Evolutionary conservation across 805 yeast genomes (phyloP), one percentile per base, ranked within the genome.

Genomic region (Saturnispora hagleri): DNA sequence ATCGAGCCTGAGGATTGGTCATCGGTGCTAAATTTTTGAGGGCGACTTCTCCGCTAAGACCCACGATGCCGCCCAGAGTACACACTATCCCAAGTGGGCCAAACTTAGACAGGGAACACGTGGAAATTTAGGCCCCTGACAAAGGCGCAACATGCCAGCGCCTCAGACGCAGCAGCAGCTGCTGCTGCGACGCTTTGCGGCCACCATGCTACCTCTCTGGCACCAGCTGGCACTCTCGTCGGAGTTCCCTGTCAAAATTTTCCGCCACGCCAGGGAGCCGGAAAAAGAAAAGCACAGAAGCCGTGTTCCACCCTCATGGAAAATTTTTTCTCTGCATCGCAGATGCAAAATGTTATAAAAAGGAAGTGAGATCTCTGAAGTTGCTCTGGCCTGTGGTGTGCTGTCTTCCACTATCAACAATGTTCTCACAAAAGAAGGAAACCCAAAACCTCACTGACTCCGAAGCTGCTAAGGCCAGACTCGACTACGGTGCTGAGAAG

Each of bases 401-500:
- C 4, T 31, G 15, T 31, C 13, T 4, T 17, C 6, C 10, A 35
- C 24, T 18, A 26, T 34, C 40, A 47, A 58, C 15, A 53, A 66
- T 66, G 69, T 63, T 63, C 57, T 55, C 65, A 18, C 55, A 46
- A 44, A 61, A 61, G 33, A 53, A 57, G 54, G 58, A 60, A 55
- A 58, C 62, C 42, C 69, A 66, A 57, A 64, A 62, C 56, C 57
- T 53, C 51, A 60, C 67, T n/a, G 67, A 63, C 50, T 59, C 67
- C 9, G 69, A 65, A 49, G 66, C 58, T 48, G 57, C 56, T 51
- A 65, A 63, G 54, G 61, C 68, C 17, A 66, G 58, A 59, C 57
- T 67, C 40, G 64, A 64, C 58, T 68, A 57, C 54, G 71, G 71
- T 57, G 71, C 71, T 54, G 71, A 68, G 60, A 68, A 68, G 64